Base-by-base conservation (phyloP, 129 eudicot genomes). In the Pittosporum tobira region DNA sequence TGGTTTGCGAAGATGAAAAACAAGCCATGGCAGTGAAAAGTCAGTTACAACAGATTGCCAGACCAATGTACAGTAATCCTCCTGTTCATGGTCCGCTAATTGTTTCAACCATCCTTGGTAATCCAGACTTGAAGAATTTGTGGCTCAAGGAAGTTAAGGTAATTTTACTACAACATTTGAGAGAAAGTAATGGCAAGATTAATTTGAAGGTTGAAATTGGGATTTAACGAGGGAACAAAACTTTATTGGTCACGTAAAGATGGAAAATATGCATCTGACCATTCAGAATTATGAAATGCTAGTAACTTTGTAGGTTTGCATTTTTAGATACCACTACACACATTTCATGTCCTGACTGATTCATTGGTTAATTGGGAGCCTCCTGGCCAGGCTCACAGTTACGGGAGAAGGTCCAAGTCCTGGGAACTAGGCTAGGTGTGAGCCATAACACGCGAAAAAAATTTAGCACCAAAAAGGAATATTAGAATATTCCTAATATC, bases 121-220 rank as follows among this genome's bases (percentile, higher is more conserved):
- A 86, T 71, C 93, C 97, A 40, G 80, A 77, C 19, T 63, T 91
- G 73, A 91, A 91, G 73, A 63, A 76, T 24, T 61, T 91, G 64
- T 91, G 98, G 95, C 98, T 91, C 44, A 86, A 83, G 75, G 98
- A 91, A 83, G 98, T 91, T 50, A 86, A 91, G 83, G 97, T 89
- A 73, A 67, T 61, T 30, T n/a, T 43, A 4, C 31, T 27, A 10
- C 22, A 15, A 18, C 44, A 29, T 4, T 55, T 10, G 10, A 10
- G 0, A 36, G 31, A 13, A 55, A 3, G 5, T 27, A 31, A 26
- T 55, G 26, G 23, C 42, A 6, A 53, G 24, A 55, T 37, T 55
- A 55, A 3, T 40, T 40, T 40, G 45, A 40, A 10, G 15, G 45
- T 40, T 40, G 11, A n/a, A n/a, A 13, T 10, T 10, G 18, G 45